These are phyloP conservation scores for Mycena indigotica DNA, from an alignment of 768 basidiomycete genomes.

Conservation along the genomic window DNA sequence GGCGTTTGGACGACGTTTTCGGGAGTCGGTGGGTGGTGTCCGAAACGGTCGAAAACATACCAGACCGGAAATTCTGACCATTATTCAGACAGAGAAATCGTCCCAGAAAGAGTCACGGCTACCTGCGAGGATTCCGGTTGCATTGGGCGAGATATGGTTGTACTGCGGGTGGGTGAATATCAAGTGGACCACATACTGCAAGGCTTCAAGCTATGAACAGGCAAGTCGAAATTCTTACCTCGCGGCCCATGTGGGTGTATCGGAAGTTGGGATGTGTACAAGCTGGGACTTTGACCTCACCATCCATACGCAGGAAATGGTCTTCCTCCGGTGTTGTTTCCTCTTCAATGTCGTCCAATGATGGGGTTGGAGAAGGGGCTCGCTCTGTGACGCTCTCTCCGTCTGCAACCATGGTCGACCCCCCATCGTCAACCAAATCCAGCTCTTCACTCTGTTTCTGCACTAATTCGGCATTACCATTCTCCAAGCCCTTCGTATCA, in stretches of 20 bases:
- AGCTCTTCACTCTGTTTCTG: no score
- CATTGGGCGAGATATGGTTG: constrained; percentile 10
- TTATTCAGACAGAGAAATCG: not conserved
- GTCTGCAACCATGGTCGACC: not conserved
- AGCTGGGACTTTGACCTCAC: constrained; percentile 4
- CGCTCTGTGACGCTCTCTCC: constrained; percentile 1
- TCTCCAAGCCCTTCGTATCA: no score
- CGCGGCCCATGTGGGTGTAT: constrained; percentile 10
- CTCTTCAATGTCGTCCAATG: not conserved
- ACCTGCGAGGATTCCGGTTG: constrained; percentile 2
- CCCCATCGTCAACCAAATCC: not conserved
- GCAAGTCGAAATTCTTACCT: not conserved
- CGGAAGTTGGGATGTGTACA: constrained; percentile 8
- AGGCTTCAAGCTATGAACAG: not conserved
- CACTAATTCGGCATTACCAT: not conserved
- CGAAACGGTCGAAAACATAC: constrained; percentile 15
- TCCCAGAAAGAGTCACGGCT: not conserved
- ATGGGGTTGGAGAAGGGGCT: constrained; percentile 1
- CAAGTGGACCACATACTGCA: constrained; percentile 9
- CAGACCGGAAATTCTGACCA: constrained; percentile 7
- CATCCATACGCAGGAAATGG: constrained; percentile 6
- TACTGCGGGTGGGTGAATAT: constrained; percentile 12
- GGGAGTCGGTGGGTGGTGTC: constrained; percentile 1
- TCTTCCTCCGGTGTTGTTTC: no score
- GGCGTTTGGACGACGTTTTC: not conserved